Conservation (phyloP, 352 stramenopile genomes). For the Globisporangium camurandrum region DNA sequence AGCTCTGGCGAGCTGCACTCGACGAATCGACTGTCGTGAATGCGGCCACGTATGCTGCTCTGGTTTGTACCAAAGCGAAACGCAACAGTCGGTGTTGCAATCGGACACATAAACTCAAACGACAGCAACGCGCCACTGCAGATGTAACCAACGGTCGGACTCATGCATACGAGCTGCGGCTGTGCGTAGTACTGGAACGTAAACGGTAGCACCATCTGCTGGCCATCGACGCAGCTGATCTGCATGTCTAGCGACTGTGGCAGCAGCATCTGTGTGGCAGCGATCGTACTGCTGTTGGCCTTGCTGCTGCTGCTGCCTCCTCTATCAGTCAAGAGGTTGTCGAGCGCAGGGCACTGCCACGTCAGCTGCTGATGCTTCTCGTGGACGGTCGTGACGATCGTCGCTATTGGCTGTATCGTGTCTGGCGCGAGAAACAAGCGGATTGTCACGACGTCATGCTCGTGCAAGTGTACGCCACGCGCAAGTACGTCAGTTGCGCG, state of each 20-base stretch:
- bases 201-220: constrained; percentile 40
- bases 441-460: constrained; percentile 35
- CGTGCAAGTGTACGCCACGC: constrained; percentile 27
- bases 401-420: constrained; percentile 7
- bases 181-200: constrained; percentile 50
- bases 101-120: constrained; percentile 52
- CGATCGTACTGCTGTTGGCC: constrained; percentile 3
- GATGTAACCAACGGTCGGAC: constrained; percentile 43
- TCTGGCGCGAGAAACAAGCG: constrained; percentile 23
- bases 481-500: constrained; percentile 42
- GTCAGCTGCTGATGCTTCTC: constrained; percentile 35
- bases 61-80: constrained; percentile 46
- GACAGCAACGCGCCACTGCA: constrained; percentile 53
- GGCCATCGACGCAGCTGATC: constrained; percentile 48
- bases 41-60: constrained; percentile 20
- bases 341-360: constrained; percentile 43
- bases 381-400: constrained; percentile 28
- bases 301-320: too few relatives aligned
- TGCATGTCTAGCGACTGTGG: constrained; percentile 33
- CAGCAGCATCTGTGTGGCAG: constrained; percentile 30
- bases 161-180: constrained; percentile 41
- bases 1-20: constrained; percentile 62
- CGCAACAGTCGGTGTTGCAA: constrained; percentile 49
- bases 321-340: constrained; percentile 7
- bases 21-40: constrained; percentile 36